Evolutionary conservation across 2,329 filamentous ascomycete genomes (phyloP), one percentile per base, ranked within the genome.

Genomic region (Elsinoe perseae): DNA sequence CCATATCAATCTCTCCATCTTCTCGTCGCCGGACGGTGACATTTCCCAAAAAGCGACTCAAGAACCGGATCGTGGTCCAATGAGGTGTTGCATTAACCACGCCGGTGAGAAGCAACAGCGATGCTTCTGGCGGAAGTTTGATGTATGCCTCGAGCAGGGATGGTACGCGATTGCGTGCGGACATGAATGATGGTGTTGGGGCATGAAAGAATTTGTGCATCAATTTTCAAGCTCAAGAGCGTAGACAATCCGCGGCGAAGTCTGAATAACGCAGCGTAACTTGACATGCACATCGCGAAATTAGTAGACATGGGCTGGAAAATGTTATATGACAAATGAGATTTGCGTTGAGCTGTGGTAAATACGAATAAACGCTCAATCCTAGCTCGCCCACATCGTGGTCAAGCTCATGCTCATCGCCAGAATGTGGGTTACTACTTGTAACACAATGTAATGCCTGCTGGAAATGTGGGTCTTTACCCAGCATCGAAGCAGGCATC

Each of bases 41-140:
- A 5, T 57, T 2, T 8, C 50, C 55, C 42, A 83, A 65, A 14
- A 76, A 72, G 50, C 73, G 72, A 66, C 75, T 73, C 23, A 80
- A 65, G 56, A 77, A 77, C 30, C 80, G 73, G 9, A 80, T 62
- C 0, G 77, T 65, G 20, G 84, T 72, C 81, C 81, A 84, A 63
- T 79, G 80, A 18, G 71, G 69, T 55, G 68, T 74, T 46, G 73
- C 74, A 56, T 72, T 77, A 65, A 70, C 76, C 27, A 89, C 83
- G 60, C 80, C 81, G 14, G 86, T 89, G 54, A 91, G 71, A 10
- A 90, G 77, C 18, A 82, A 74, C 36, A 89, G 77, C 32, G 82
- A 81, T 14, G 77, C 72, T 61, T 81, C 76, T 4, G 75, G 72
- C 4, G 82, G 82, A 1, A 84, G 75, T 46, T 71, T 65, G 52